Evolutionary conservation across 371 early-diverging fungal species (phyloP), one percentile per base, ranked within the genome.

Genomic region (Chytridium lagenaria): DNA sequence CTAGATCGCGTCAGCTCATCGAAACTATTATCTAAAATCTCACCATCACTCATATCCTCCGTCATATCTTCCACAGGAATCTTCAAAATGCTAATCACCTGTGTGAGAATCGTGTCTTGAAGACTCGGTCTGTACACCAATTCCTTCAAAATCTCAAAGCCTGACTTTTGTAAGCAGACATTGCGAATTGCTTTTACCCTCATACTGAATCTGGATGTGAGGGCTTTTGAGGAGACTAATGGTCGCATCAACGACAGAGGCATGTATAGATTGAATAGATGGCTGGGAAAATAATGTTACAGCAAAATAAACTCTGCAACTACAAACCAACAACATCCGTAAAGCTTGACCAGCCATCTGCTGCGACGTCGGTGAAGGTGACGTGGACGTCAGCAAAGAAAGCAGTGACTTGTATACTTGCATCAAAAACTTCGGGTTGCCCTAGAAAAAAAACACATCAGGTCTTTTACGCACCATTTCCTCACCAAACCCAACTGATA

Each of bases 291-390:
- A 66, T 34, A 57, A 33, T 44, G 5, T 15, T 57, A n/a, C 36
- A 39, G 49, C 51, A 49, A 0, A 59, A 2, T 59, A 36, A 52
- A 52, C 5, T 7, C 26, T 22, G n/a, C 26, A 59, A 40, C 52
- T 5, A 28, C 71, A 10, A 69, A 87, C 87, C 71, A 88, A 72
- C 7, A 88, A 77, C 70, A 78, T 73, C 16, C 88, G 77, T 1
- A 88, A 70, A 1, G 84, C 88, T 67, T 86, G 86, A 22, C 85
- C 85, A 28, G 83, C 77, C 81, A 87, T 81, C 71, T 86, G 87
- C 70, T 85, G 85, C 1, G 85, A 76, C 12, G 81, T 81, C 26
- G 85, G 83, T 10, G 82, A 68, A 5, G 79, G 59, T 1, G 79
- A 44, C n/a, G 80, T 70, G 0, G 84, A 76, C 0, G 82, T 86